Percentiles rank a stretch among this genome's conserved stretches.
Evolutionary conservation across 2,329 filamentous ascomycete species (phyloP).

Genomic region (Ceratocystiopsis sp.): DNA sequence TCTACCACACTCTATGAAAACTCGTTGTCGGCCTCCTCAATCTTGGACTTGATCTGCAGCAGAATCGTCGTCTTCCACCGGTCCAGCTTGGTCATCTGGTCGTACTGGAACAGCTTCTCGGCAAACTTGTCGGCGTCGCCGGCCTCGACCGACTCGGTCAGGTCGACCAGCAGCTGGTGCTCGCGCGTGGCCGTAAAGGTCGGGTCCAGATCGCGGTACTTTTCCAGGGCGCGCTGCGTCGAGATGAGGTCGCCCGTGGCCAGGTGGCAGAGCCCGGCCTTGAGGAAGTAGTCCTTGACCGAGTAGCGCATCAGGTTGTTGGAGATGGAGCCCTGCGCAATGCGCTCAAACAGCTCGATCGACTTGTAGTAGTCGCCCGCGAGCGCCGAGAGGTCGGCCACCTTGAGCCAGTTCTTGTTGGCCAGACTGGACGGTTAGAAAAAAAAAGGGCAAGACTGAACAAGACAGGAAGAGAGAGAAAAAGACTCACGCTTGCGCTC

Average conservation of each 20-base stretch:
- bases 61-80: constrained; percentile 92
- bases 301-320: constrained; percentile 90
- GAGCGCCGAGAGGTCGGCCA: constrained; percentile 72
- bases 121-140: constrained; percentile 70
- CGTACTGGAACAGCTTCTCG: constrained; percentile 75
- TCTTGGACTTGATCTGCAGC: constrained; percentile 65
- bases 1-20: constrained; percentile 14
- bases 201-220: constrained; percentile 65
- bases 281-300: constrained; percentile 91
- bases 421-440: constrained; percentile 45
- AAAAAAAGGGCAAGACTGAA: background rate
- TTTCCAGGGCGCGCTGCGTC: constrained; percentile 61
- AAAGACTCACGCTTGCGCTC: constrained; percentile 53
- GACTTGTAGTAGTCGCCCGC: constrained; percentile 64
- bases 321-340: constrained; percentile 59
- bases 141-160: constrained; percentile 57
- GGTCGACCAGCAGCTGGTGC: constrained; percentile 61
- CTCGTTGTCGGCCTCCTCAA: constrained; percentile 38
- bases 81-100: constrained; percentile 84
- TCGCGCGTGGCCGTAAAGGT: constrained; percentile 65
- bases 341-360: constrained; percentile 68
- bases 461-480: background rate
- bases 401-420: constrained; percentile 88
- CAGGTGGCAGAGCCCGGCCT: constrained; percentile 83
- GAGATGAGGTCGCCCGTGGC: constrained; percentile 58